Base-by-base conservation (phyloP, 2,329 filamentous ascomycete species). In the Hirsutella rhossiliensis region DNA sequence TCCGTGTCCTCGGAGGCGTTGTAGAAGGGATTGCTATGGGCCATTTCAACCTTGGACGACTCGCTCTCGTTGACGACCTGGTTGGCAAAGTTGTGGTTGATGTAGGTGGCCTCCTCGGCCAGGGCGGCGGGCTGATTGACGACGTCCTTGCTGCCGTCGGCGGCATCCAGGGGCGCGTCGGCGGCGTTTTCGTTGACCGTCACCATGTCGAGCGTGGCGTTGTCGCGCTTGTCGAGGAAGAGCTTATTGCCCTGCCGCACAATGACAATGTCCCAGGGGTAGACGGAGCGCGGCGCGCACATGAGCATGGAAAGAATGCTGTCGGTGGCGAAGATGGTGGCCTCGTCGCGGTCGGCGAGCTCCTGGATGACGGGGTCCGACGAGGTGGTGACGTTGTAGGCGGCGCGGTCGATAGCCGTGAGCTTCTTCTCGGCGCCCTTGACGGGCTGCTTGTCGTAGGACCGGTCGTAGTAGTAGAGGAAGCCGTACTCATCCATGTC, bases 61-160 rank as follows among this genome's bases (percentile, higher is more conserved):
- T 87, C 78, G 54, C 75, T 84, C 72, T 98, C 92, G 56, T 79
- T 67, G 53, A 98, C 89, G 42, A 94, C 87, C 73, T 98, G 92
- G 66, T 94, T 87, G 55, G 87, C 85, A 66, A 98, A 98, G 74
- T 97, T 94, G 77, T 97, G 92, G 79, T 98, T 98, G 78, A 98
- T 98, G 73, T 96, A 94, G 43, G 92, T 98, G 44, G 92, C 92
- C 70, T 98, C 92, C 65, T 96, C 84, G 59, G 94, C 90, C 46
- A 98, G 80, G 43, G 89, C 87, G 44, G 73, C 71, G n/a, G 92
- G 92, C 60, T 88, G 88, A 78, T 98, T 98, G 68, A 98, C 84
- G 52, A 77, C 73, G 62, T 98, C 92, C 70, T 95, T 94, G 72
- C 87, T 88, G 57, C 87, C 87, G 59, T 97, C 90, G 45, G 87